Percentiles rank a stretch among this genome's conserved stretches.
Conservation (phyloP, 768 basidiomycete species). For the Boletus bicolor region DNA sequence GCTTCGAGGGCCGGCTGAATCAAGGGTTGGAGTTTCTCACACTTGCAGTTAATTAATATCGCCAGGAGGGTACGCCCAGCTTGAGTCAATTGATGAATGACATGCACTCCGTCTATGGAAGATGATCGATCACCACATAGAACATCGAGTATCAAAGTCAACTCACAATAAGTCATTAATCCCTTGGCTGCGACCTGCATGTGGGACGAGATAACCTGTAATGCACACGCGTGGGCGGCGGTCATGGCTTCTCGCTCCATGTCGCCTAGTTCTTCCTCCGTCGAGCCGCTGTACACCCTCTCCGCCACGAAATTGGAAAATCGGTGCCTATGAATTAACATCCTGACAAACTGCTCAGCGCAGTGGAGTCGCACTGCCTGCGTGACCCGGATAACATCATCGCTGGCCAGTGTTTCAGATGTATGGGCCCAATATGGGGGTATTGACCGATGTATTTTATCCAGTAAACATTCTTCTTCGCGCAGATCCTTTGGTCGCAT, state of each 20-base stretch:
- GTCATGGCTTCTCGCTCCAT: constrained; percentile 77
- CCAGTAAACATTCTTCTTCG: constrained; percentile 78
- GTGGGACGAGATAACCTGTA: constrained; percentile 80
- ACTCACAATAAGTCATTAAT: constrained; percentile 92
- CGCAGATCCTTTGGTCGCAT: constrained; percentile 61
- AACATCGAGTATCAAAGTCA: constrained; percentile 2
- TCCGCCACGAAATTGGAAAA: constrained; percentile 77
- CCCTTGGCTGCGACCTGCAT: constrained; percentile 83
- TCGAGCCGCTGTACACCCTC: constrained; percentile 45
- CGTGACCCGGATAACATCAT: constrained; percentile 85
- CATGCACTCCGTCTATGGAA: constrained; percentile 80
- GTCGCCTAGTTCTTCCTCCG: constrained; percentile 55
- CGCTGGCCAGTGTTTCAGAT: constrained; percentile 73
- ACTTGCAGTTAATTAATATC: constrained; percentile 82
- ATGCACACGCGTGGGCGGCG: constrained; percentile 70
- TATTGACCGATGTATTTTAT: constrained; percentile 70
- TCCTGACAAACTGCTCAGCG: constrained; percentile 80
- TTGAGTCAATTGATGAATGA: constrained; percentile 93
- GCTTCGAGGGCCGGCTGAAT: constrained; percentile 83
- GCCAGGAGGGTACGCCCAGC: constrained; percentile 89
- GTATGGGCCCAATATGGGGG: constrained; percentile 80
- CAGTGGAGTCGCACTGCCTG: constrained; percentile 87
- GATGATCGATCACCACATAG: constrained; percentile 12
- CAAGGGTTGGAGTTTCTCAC: constrained; percentile 68
- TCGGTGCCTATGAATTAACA: constrained; percentile 87